A percentile compares a stretch with the other conserved stretches of the same genome.
Evolutionary conservation across 441 rosid species (phyloP).

Genomic region (Flueggea neowawraea): DNA sequence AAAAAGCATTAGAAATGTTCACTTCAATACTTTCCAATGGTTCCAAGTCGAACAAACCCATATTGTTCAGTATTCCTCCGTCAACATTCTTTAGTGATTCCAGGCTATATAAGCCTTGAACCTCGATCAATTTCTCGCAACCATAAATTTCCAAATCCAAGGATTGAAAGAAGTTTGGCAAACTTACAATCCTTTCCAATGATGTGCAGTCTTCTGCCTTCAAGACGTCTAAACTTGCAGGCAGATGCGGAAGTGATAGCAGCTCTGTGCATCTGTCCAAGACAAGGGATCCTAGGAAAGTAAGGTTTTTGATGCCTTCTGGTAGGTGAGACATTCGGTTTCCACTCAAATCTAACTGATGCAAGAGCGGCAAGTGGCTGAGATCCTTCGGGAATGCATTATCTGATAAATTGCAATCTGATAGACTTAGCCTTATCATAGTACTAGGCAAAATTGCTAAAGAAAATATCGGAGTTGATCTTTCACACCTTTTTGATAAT

Average conservation of each 20-base stretch:
- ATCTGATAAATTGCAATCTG: slow-evolving; percentile 12
- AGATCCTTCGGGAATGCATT: slow-evolving; percentile 16
- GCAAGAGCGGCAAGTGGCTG: slow-evolving; percentile 8
- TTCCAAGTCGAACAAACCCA: slow-evolving; percentile 10
- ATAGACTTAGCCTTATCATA: slow-evolving; percentile 16
- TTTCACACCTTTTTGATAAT: slow-evolving; percentile 8
- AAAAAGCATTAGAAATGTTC: slow-evolving; percentile 15
- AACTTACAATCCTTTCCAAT: slow-evolving; percentile 5
- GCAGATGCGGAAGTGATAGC: slow-evolving; percentile 19
- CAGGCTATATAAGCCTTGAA: slow-evolving; percentile 16
- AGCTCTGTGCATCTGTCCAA: slow-evolving; percentile 16
- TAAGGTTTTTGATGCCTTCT: slow-evolving; percentile 14
- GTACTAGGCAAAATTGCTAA: slow-evolving; percentile 12
- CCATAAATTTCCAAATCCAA: slow-evolving; percentile 1
- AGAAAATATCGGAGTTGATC: neutral
- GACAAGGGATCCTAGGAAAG: slow-evolving; percentile 3
- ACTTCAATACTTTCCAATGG: slow-evolving; percentile 10
- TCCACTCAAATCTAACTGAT: slow-evolving; percentile 11
- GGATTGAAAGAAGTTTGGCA: neutral
- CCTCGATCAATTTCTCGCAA: slow-evolving; percentile 8
- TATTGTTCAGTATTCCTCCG: slow-evolving; percentile 1
- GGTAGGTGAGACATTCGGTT: slow-evolving; percentile 16
- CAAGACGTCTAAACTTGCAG: slow-evolving; percentile 6
- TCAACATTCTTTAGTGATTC: slow-evolving; percentile 8
- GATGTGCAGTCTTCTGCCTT: slow-evolving; percentile 14